These are phyloP conservation scores for Ustilago lituana DNA, from an alignment of 1,284 basidiomycete genomes.

Conservation along the genomic window DNA sequence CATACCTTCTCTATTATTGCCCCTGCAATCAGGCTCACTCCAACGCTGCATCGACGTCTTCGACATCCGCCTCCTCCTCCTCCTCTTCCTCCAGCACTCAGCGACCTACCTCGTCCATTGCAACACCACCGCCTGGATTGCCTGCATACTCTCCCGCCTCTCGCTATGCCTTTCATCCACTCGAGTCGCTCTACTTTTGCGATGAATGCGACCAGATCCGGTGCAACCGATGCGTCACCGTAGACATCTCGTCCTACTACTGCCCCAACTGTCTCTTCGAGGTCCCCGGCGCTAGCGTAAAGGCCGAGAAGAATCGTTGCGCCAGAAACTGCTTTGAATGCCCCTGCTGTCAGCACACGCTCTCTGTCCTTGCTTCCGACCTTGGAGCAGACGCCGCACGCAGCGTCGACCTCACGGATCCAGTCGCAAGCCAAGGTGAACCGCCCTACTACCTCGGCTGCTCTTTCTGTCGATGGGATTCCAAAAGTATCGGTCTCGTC, in stretches of 20 bases:
- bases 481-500: slow-evolving; percentile 83
- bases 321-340: slow-evolving; percentile 97
- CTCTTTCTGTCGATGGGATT: slow-evolving; percentile 93
- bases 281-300: slow-evolving; percentile 92
- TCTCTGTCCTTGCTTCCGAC: slow-evolving; percentile 87
- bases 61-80: too few species aligned
- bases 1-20: slow-evolving; percentile 47
- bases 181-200: slow-evolving; percentile 91
- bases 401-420: slow-evolving; percentile 47
- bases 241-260: slow-evolving; percentile 95
- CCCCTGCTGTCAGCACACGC: slow-evolving; percentile 86
- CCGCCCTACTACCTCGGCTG: slow-evolving; percentile 91
- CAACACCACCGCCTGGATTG: slow-evolving; percentile 27
- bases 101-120: slow-evolving; percentile 2
- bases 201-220: slow-evolving; percentile 96
- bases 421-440: slow-evolving; percentile 73
- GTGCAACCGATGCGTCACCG: slow-evolving; percentile 87
- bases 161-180: slow-evolving; percentile 71
- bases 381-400: slow-evolving; percentile 69
- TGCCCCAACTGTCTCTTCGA: slow-evolving; percentile 99
- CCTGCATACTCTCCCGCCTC: slow-evolving; percentile 43
- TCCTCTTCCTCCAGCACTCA: slow-evolving; percentile 3
- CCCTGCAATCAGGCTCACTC: slow-evolving; percentile 24
- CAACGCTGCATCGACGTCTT: slow-evolving; percentile 6
- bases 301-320: slow-evolving; percentile 96